Base-by-base conservation (phyloP, 805 yeast genomes). In the Saccharomycopsis guyanensis region DNA sequence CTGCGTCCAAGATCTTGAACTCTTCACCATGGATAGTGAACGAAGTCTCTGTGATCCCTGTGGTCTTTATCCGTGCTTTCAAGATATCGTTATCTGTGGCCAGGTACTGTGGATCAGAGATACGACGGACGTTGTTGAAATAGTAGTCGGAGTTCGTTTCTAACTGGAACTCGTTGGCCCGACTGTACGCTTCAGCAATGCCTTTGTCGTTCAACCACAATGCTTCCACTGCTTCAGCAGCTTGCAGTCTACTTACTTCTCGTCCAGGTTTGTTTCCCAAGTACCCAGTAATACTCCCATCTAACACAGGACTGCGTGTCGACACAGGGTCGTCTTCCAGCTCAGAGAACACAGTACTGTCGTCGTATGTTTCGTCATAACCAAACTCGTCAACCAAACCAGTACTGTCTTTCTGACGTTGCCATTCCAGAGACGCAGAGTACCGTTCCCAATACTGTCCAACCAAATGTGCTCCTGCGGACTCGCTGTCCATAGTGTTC, bases 11-110 rank as follows among this genome's bases (percentile, higher is more conserved):
- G 36, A 93, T 86, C 57, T 78, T 80, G 60, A 89, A 81, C 53
- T 71, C 76, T 40, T 78, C 73, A 2, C 77, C 71, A 7, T 78
- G 76, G 51, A 91, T 77, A 46, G 71, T 70, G 65, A 93, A 89
- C 45, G 71, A 75, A 4, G 93, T 83, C 61, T 91, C 96, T 1
- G 94, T 84, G 44, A 93, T 87, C 2, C 98, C 98, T 0, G 97
- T 89, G 12, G 98, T 91, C 65, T 91, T 89, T 57, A 93, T 86
- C 31, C 98, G 72, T 3, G 96, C 97, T 56, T 76, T 82, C 54
- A 93, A 66, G 46, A 93, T 88, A 63, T 93, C 98, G 46, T 73
- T 78, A 62, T 91, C 87, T 5, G 78, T 65, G 52, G 96, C 89
- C 7, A 73, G 56, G 60, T 87, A 89, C 49, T 70, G 66, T 0